Evolutionary conservation across 2,329 filamentous ascomycete genomes (phyloP), one percentile per base, ranked within the genome.

Genomic region (Fusarium ramigenum): DNA sequence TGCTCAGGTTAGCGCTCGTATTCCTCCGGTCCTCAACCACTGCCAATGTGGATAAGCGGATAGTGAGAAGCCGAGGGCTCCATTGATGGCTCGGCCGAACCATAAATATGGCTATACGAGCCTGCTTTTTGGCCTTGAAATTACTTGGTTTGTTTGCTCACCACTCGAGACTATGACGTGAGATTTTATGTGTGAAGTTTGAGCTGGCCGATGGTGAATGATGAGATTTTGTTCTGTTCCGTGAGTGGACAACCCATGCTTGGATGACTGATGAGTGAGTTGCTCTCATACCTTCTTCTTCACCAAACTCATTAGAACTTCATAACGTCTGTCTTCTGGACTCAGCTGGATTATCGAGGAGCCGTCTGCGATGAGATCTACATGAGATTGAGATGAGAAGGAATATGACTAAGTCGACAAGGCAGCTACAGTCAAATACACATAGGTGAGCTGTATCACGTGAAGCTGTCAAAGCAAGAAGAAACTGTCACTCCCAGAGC

Each of bases 1-100:
- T 23, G 36, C 47, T 23, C 18, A 63, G 65, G 25, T 40, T 69
- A 69, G 66, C 25, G 25, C 44, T 58, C 65, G 46, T 63, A 64
- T 69, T 62, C 39, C 36, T 46, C 44, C 34, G 46, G 46, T 32
- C 56, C 44, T 32, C 39, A 21, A 21, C 54, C 39, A 56, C 64
- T 42, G 50, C 43, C 25, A 68, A 64, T 39, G 25, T 36, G 60
- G 53, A 12, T 60, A 60, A 46, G 28, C 65, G 58, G 66, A 58
- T 21, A 25, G 21, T 40, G 30, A 8, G 2, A 15, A 44, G 59
- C 65, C 65, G 59, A 69, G 66, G 66, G 50, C 66, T 43, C 46
- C 18, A 53, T 53, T n/a, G n/a, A 44, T 46, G 46, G 54, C 54
- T 69, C 58, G 59, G 59, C 66, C 65, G 58, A 53, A 32, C 32